Base-by-base conservation (phyloP, 257 asterid species). In the Nicotiana benthamiana region DNA sequence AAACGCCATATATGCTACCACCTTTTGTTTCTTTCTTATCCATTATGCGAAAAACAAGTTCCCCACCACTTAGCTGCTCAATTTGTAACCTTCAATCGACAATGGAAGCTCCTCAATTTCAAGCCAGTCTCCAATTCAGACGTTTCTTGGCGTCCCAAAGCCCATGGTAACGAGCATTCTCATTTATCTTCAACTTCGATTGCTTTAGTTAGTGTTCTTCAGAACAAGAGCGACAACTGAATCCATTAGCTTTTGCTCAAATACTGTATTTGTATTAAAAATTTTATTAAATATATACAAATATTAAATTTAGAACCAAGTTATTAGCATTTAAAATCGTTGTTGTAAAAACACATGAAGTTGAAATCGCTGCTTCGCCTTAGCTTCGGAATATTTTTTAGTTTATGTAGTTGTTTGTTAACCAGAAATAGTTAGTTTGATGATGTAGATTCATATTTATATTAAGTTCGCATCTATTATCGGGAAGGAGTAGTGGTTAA, bases 91-190 rank as follows among this genome's bases (percentile, higher is more conserved):
- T 67, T 34, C 75, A 36, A 28, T 67, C 17, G 18, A 22, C 81
- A 61, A 88, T 89, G 97, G 94, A 86, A 82, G 84, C 87, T 88
- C 81, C 85, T 26, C 86, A 86, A 53, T 59, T 81, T 64, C 93
- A 82, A 52, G 26, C 65, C 82, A 80, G 79, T 59, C 43, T 76
- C 75, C 80, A 32, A 54, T 85, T 81, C 59, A 83, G 88, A 3
- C 64, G 56, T 24, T 3, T 75, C 60, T 30, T 80, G 46, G 75
- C 66, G 16, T 80, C 83, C 68, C 51, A 81, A 32, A 61, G 90
- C 90, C 88, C 77, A 79, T 67, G 48, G 36, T 78, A 78, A 36
- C 74, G 60, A 22, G 2, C 6, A 8, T 80, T 40, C 12, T 51
- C 16, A 72, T 20, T 63, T 18, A 26, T 2, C 13, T 16, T 51